phyloP scores from a whole-genome alignment of 495 filamentous ascomycete species.

The Daldinia concentrica region DNA sequence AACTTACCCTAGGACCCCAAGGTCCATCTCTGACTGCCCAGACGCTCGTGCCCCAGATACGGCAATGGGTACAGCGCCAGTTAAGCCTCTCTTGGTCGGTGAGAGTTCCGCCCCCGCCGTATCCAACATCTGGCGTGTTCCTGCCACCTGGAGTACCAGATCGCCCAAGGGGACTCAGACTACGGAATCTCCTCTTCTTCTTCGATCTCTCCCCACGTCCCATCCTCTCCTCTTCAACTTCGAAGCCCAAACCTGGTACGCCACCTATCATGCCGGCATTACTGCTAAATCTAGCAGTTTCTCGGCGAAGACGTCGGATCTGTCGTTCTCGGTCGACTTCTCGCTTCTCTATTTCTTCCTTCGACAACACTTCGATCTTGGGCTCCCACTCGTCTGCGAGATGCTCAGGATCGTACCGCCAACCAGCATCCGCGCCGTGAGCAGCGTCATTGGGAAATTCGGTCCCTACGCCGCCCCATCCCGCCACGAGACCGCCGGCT shows the following conservation, averaged over 20 bases:
- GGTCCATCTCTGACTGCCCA: conserved; percentile 97
- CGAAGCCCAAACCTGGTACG: conserved; percentile 72
- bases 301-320: conserved; percentile 82
- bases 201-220: conserved; percentile 89
- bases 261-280: conserved; percentile 76
- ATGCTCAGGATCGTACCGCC: conserved; percentile 92
- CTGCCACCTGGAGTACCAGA: conserved; percentile 73
- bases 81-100: conserved; percentile 80
- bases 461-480: conserved; percentile 72
- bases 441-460: conserved; percentile 92
- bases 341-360: conserved; percentile 97
- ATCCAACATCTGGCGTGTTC: conserved; percentile 77
- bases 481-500: conserved; percentile 78
- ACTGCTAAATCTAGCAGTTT: conserved; percentile 91
- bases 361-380: conserved; percentile 85
- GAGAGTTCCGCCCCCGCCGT: conserved; percentile 71
- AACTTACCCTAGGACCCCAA: conserved; percentile 79
- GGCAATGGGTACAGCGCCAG: conserved; percentile 94
- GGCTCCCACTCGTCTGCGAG: conserved; percentile 94
- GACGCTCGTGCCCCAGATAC: conserved; percentile 84
- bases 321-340: conserved; percentile 95
- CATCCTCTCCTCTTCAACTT: conserved; percentile 70
- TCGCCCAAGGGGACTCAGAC: conserved; percentile 77
- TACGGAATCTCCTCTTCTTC: conserved; percentile 92
- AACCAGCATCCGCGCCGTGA: conserved; percentile 80